Base-by-base conservation (phyloP, 2,329 filamentous ascomycete species). In the Colletotrichum gloeosporioides region DNA sequence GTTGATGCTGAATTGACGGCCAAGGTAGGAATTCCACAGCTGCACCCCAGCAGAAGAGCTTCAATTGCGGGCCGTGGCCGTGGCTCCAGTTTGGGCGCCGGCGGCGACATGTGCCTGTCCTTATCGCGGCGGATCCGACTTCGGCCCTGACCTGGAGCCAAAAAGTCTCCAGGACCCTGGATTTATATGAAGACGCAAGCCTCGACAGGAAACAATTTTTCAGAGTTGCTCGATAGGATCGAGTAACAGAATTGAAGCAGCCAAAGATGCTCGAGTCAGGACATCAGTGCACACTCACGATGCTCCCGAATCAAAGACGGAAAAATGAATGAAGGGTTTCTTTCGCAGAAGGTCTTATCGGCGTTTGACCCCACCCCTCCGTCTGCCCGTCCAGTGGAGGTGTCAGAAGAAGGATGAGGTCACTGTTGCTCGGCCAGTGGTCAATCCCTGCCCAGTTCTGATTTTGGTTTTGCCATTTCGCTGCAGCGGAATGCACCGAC, bases 81-180 rank as follows among this genome's bases (percentile, higher is more conserved):
- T 64, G 69, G 72, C 71, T 29, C 25, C 27, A 49, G n/a, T 25
- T 13, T 32, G 59, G 31, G 66, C 34, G 69, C 73, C 73, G 73
- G 69, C 73, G 73, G 73, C 73, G 73, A 67, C 73, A 62, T 59
- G 32, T 31, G 27, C 29, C 53, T 59, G 27, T 36, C 12, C 73
- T 75, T 75, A 75, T 75, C 73, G 69, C 69, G 22, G 15, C 32
- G 36, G 62, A 66, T 72, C 69, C 73, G 69, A 75, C 39, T 67
- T 73, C 73, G 69, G 73, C 36, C 32, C 32, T 9, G n/a, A 34
- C 32, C 29, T 66, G 61, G 73, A 66, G 36, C 29, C 31, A 22
- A 62, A 22, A 62, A 15, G 59, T 25, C 22, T 67, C 12, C 9
- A 18, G n/a, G 36, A 34, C 49, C 49, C 44, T 55, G 49, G 22